Conservation (phyloP, 805 yeast species). For the Kregervanrija fluxuum region DNA sequence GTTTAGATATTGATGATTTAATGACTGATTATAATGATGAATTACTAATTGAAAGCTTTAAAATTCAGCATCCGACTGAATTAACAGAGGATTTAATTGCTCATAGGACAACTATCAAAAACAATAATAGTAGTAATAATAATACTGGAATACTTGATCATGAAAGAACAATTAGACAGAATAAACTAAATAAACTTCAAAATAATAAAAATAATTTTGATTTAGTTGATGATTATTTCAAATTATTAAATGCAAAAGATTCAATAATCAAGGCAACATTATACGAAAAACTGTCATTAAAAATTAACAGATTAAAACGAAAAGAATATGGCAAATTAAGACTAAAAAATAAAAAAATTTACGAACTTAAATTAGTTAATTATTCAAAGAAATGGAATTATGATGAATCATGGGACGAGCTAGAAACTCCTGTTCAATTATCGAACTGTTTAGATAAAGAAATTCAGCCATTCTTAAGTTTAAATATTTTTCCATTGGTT, state of each 20-base stretch:
- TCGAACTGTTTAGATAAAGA: slow-evolving; percentile 20
- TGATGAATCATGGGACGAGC: slow-evolving; percentile 28
- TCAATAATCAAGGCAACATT: slow-evolving; percentile 20
- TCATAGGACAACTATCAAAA: no score
- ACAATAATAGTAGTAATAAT: not conserved
- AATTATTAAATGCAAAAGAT: slow-evolving; percentile 16
- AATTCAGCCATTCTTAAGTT: slow-evolving; percentile 36
- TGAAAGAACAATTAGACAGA: not conserved
- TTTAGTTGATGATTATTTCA: slow-evolving; percentile 15
- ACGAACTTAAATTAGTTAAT: slow-evolving; percentile 14
- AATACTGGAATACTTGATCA: not conserved
- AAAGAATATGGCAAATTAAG: slow-evolving; percentile 22
- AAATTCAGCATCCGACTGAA: no score
- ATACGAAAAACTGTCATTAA: slow-evolving; percentile 23
- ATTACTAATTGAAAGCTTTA: slow-evolving; percentile 1
- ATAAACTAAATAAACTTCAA: slow-evolving; percentile 1
- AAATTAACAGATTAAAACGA: slow-evolving; percentile 22
- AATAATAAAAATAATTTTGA: slow-evolving; percentile 2
- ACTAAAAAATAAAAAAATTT: slow-evolving; percentile 20
- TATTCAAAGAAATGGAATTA: slow-evolving; percentile 39
- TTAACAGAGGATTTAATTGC: no score
- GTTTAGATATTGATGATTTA: slow-evolving; percentile 19
- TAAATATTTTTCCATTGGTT: slow-evolving; percentile 82
- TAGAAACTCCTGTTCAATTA: slow-evolving; percentile 22
- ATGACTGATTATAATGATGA: slow-evolving; percentile 20